These are phyloP conservation scores for Streptanthus diversifolius DNA, from an alignment of 345 rosid species.

Conservation along the genomic window DNA sequence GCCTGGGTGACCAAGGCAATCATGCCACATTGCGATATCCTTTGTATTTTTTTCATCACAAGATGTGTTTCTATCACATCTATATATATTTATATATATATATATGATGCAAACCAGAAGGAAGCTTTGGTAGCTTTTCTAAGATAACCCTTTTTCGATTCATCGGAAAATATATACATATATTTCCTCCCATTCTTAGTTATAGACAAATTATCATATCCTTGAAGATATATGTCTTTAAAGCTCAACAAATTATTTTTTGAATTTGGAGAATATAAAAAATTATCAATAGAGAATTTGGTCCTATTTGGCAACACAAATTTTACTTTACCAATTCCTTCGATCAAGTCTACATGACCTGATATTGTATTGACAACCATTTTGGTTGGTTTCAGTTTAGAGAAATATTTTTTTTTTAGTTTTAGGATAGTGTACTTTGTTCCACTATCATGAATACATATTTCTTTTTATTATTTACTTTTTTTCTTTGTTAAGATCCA, in stretches of 20 bases:
- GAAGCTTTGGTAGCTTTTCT: neutral
- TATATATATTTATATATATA: too few species aligned
- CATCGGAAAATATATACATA: neutral
- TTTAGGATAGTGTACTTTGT: neutral
- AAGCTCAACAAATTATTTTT: neutral
- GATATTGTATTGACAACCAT: neutral
- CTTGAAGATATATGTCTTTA: neutral
- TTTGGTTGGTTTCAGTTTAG: neutral
- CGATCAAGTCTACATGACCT: neutral
- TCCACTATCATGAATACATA: neutral
- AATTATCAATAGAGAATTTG: neutral
- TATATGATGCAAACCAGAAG: neutral
- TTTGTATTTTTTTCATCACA: too few species aligned
- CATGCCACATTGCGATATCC: too few species aligned
- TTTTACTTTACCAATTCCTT: neutral
- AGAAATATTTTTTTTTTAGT: neutral
- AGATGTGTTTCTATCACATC: too few species aligned
- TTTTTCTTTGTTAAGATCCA: too few species aligned
- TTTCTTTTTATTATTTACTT: too few species aligned
- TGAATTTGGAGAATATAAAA: neutral
- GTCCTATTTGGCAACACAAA: neutral
- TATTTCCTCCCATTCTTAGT: neutral
- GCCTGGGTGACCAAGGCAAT: too few species aligned
- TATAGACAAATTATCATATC: neutral
- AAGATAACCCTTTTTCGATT: neutral